phyloP scores from a whole-genome alignment of 768 basidiomycete species.

The Hemileccinum rubropunctum region DNA sequence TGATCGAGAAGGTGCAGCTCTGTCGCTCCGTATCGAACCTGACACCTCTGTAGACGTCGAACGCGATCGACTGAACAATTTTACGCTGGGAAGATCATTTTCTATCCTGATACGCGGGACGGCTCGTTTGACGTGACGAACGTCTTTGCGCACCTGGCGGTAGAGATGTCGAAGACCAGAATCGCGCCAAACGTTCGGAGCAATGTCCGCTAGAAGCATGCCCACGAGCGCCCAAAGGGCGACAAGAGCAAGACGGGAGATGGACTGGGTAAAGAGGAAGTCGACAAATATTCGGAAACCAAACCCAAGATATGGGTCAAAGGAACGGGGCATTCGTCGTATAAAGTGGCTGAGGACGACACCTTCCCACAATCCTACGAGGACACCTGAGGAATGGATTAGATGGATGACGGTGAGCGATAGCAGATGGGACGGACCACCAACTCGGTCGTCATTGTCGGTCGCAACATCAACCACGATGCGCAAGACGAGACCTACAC shows the following conservation, averaged over 20 bases:
- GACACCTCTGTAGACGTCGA: conserved; percentile 16
- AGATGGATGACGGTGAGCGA: not conserved
- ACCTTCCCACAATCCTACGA: conserved; percentile 80
- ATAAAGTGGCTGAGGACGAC: conserved; percentile 71
- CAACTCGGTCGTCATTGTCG: conserved; percentile 29
- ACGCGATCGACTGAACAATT: conserved; percentile 22
- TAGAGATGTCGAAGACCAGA: conserved; percentile 36
- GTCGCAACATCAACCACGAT: conserved; percentile 53
- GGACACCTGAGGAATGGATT: conserved; percentile 44
- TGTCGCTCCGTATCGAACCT: conserved; percentile 30
- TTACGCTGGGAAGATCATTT: conserved; percentile 30
- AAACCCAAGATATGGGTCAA: conserved; percentile 68
- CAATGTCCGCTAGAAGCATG: conserved; percentile 51
- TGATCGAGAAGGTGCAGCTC: conserved; percentile 28
- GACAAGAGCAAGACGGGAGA: conserved; percentile 45
- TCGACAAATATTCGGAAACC: conserved; percentile 71
- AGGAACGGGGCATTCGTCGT: conserved; percentile 59
- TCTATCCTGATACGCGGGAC: conserved; percentile 31
- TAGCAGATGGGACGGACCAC: conserved; percentile 22
- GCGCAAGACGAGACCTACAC: conserved; percentile 63
- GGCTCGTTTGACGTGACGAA: conserved; percentile 29
- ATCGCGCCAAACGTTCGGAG: conserved; percentile 46
- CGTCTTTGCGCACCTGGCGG: conserved; percentile 35
- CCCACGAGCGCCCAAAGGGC: conserved; percentile 52
- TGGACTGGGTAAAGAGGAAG: conserved; percentile 59